Evolutionary conservation across 495 filamentous ascomycete genomes (phyloP), one percentile per base, ranked within the genome.

Genomic region (Aspergillus homomorphus): DNA sequence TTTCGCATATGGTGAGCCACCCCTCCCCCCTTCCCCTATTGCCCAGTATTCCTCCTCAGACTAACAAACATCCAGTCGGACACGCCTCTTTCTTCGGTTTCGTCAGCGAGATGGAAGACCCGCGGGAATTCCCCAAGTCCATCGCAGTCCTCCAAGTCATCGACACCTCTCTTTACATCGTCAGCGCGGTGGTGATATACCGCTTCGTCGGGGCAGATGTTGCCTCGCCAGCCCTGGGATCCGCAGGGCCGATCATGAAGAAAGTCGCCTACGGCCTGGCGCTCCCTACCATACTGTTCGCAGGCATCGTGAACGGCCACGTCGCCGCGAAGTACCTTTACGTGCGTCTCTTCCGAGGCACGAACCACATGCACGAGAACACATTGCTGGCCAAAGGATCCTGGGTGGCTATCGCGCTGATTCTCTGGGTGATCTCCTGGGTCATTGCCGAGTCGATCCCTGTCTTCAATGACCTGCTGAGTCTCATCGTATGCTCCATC

Each of bases 181-280:
- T 88, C 20, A 81, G 84, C 0, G 84, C 84, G 0, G 78, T 84
- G 8, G 73, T 91, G 19, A 84, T 90, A 56, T 93, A 92, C 73
- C 72, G 69, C 64, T 93, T 84, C 66, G 84, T 84, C 1, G 90
- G 90, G 20, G 68, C 68, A 1, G 71, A 74, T n/a, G 89, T 93
- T 41, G 60, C 73, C 5, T 85, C 84, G 1, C 90, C 90, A 0
- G 89, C 89, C 7, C 77, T 93, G 0, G 79, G 84, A n/a, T 86
- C 86, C 0, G 84, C 87, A 10, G 78, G 83, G 12, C 73, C 74
- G 1, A 22, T 82, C 0, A 67, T 92, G 19, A 80, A 82, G 58
- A 91, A 89, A 70, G 70, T 92, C 12, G 86, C 88, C 2, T 94
- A 87, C 61, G 89, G 89, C 5, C 73, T 93, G 45, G 89, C 89